Evolutionary conservation across 257 asterid genomes (phyloP).

Genomic region (Solanum piurae): DNA sequence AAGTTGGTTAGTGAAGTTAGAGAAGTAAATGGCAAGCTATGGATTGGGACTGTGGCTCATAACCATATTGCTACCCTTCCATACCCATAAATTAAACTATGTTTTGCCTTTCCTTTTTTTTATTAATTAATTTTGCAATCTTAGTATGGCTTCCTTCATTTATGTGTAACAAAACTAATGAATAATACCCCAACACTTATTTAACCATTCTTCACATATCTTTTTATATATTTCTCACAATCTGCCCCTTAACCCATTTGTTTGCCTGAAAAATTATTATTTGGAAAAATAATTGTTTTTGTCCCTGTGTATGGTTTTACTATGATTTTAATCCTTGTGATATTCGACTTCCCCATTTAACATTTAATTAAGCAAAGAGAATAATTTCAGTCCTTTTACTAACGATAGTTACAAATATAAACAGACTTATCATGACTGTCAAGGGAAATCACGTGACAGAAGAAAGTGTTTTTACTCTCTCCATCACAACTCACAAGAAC

Average conservation of each 20-base stretch:
- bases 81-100: slow-evolving; percentile 28
- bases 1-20: slow-evolving; percentile 85
- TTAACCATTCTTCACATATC: neutral
- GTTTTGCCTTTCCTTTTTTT: neutral
- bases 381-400: neutral
- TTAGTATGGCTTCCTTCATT: neutral
- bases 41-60: slow-evolving; percentile 96
- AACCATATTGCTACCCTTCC: slow-evolving; percentile 77
- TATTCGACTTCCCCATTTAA: neutral
- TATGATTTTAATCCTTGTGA: neutral
- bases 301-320: neutral
- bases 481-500: neutral
- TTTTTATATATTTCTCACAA: neutral
- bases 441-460: neutral
- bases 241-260: neutral
- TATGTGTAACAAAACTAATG: neutral
- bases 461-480: neutral
- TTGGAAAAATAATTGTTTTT: too few relatives aligned
- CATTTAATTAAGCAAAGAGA: too few relatives aligned
- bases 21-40: slow-evolving; percentile 61
- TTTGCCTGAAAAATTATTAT: neutral
- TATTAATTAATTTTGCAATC: neutral
- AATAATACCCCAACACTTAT: neutral
- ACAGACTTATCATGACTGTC: neutral
- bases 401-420: neutral